Conservation (phyloP, 129 eudicot genomes). For the Flaveria brownii region DNA sequence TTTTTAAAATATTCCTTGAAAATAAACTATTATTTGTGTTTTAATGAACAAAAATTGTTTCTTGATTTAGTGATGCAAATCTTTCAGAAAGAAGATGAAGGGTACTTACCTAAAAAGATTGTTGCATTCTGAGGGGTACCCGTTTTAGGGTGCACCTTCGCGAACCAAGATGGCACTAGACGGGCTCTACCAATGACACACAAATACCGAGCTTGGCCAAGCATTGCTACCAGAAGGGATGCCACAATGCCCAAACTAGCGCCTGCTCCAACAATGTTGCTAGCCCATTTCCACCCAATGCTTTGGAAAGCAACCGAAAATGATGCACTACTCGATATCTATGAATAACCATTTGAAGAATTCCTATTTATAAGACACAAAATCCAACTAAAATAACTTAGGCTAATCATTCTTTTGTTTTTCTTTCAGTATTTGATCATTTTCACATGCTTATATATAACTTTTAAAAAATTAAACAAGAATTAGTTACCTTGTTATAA, state of each 20-base stretch:
- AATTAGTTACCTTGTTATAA: constrained; percentile 47
- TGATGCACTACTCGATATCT: constrained; percentile 64
- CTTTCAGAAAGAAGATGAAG: neutral
- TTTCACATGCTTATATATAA: neutral
- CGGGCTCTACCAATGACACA: constrained; percentile 70
- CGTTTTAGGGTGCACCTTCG: constrained; percentile 70
- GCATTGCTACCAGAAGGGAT: constrained; percentile 75
- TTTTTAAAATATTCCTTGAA: neutral
- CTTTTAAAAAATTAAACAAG: constrained; percentile 11
- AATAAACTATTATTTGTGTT: neutral
- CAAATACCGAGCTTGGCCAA: constrained; percentile 76
- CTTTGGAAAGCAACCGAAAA: constrained; percentile 63
- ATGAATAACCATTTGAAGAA: constrained; percentile 46
- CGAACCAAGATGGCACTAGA: constrained; percentile 70
- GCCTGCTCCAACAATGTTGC: constrained; percentile 70
- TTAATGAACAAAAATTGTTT: neutral
- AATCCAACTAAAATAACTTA: constrained; percentile 38
- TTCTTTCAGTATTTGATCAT: constrained; percentile 7
- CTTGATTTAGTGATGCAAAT: neutral
- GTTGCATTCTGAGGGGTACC: constrained; percentile 77
- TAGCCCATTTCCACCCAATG: constrained; percentile 70
- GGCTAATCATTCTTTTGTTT: constrained; percentile 25
- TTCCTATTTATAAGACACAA: constrained; percentile 44
- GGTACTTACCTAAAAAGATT: constrained; percentile 46
- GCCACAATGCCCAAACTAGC: constrained; percentile 70